These are phyloP conservation scores for Microsporum ferrugineum DNA, from an alignment of 2,329 filamentous ascomycete genomes.

Conservation along the genomic window DNA sequence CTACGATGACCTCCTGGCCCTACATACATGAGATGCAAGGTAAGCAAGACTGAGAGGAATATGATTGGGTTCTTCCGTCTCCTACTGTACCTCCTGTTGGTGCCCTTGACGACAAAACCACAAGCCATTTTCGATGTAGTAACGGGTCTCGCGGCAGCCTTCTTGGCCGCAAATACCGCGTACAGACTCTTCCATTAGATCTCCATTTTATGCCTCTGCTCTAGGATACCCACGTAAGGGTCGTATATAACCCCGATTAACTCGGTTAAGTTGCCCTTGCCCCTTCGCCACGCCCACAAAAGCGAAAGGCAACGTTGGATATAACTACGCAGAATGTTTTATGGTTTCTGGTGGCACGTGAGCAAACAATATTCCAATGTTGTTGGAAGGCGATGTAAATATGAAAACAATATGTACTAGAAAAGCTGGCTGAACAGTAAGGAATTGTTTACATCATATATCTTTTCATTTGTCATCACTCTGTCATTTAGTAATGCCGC, in stretches of 20 bases:
- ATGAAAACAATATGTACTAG: background rate
- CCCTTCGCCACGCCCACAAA: background rate
- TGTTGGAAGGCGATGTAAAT: background rate
- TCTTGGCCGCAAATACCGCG: conserved; percentile 44
- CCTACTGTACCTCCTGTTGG: conserved; percentile 52
- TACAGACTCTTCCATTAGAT: conserved; percentile 32
- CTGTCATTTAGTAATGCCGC: background rate
- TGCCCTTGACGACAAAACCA: conserved; percentile 74
- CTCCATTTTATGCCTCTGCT: background rate
- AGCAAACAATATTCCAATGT: background rate
- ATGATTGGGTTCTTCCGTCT: background rate
- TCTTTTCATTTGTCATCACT: conserved; percentile 4
- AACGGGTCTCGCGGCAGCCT: conserved; percentile 59
- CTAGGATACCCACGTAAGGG: background rate
- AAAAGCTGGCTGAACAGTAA: background rate
- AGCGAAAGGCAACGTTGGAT: background rate
- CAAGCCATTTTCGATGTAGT: conserved; percentile 63
- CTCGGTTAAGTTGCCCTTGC: background rate
- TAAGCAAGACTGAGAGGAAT: background rate
- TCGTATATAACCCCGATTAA: background rate
- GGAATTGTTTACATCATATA: conserved; percentile 1
- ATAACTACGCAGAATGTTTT: background rate
- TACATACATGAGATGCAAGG: conserved; percentile 11
- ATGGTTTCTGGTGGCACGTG: background rate
- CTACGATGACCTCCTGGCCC: conserved; percentile 41